These are phyloP conservation scores for Trichoderma atroviride DNA, from an alignment of 2,329 filamentous ascomycete genomes.

Conservation along the genomic window DNA sequence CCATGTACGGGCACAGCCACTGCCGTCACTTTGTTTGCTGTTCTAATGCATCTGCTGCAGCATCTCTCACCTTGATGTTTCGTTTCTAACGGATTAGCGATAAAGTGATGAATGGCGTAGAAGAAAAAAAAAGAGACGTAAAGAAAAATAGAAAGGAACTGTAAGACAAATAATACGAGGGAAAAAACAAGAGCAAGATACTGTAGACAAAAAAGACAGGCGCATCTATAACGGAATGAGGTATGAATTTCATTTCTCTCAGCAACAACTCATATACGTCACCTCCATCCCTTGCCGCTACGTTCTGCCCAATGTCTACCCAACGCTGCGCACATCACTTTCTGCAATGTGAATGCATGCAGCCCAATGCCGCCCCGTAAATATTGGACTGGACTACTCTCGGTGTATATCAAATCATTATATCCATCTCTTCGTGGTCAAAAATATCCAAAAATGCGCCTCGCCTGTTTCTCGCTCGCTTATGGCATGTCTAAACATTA, in stretches of 20 bases:
- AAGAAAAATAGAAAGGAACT: neutral
- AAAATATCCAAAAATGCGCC: slow-evolving; percentile 3
- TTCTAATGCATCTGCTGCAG: neutral
- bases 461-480: slow-evolving; percentile 1
- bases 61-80: neutral
- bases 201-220: no score
- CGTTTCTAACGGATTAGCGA: neutral
- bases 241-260: neutral
- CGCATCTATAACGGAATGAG: neutral
- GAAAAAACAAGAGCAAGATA: neutral
- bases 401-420: neutral
- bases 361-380: slow-evolving; percentile 1
- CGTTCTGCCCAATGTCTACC: slow-evolving; percentile 1
- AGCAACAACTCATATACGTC: neutral
- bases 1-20: neutral
- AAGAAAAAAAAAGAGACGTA: neutral
- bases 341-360: neutral
- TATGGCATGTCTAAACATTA: neutral
- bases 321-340: neutral
- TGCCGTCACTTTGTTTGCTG: neutral
- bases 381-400: neutral
- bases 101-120: neutral
- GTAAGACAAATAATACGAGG: neutral
- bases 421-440: neutral
- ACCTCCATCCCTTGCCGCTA: neutral